Evolutionary conservation across 164 flowering plant species (phyloP), one percentile per base, ranked within the genome.

Genomic region (Hamamelis virginiana): DNA sequence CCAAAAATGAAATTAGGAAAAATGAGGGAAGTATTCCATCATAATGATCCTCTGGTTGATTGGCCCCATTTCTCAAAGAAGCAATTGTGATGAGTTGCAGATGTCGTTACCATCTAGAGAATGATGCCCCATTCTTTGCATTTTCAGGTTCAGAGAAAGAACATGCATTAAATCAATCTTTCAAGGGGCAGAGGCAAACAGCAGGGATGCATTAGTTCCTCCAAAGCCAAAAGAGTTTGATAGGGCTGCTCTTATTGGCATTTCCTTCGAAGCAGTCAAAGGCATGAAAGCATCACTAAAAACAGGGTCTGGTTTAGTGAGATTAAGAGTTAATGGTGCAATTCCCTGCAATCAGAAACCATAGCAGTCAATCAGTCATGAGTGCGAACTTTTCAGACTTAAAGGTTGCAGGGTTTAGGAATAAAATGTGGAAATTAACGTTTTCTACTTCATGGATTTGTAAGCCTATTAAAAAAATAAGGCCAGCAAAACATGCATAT

Each of bases 161-260:
- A 33, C 41, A 33, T 33, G 41, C 6, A n/a, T n/a, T n/a, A n/a
- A 33, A 33, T 6, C 41, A 33, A 33, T 44, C 53, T 67, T 23
- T 25, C 65, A 71, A 41, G 71, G 67, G 27, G 61, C 56, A 19
- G 87, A 74, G 52, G 93, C 65, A 75, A 96, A 93, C 21, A 96
- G 76, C 59, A 96, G 81, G 45, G 95, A 89, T 15, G 99, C 85
- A 76, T 96, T 96, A 71, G 98, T 93, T 73, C 99, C 98, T 69
- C 99, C 99, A 80, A 96, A 96, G 25, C 99, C 99, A 75, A 96
- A 96, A 61, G 98, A 93, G 72, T 96, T 96, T 26, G 99, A 93
- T 62, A 96, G 26, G 51, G 94, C 93, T 22, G 91, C 93, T 66
- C 77, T 75, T 48, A 96, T 76, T 28, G 71, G 77, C 95, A 91